Evolutionary conservation across 768 basidiomycete genomes (phyloP).

Genomic region (Hypholoma fasciculare): DNA sequence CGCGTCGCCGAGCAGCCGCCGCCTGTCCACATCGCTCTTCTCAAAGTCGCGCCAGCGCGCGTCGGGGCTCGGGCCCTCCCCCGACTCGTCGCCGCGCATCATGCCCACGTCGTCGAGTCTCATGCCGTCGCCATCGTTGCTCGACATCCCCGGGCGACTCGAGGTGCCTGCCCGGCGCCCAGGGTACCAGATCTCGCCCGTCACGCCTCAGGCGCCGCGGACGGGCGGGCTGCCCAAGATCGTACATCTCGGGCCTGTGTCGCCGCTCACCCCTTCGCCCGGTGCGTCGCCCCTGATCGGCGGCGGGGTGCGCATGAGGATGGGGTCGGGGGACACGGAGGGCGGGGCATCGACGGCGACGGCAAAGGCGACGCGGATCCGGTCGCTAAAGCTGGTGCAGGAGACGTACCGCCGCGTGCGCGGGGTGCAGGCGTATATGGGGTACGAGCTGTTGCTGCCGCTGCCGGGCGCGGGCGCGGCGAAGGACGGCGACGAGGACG

Average conservation of each 20-base stretch:
- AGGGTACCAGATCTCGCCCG: slow-evolving; percentile 33
- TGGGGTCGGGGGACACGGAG: slow-evolving; percentile 7
- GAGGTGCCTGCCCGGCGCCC: slow-evolving; percentile 19
- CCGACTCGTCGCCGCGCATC: slow-evolving; percentile 44
- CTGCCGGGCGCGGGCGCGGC: slow-evolving; percentile 23
- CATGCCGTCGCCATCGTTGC: slow-evolving; percentile 29
- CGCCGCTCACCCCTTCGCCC: slow-evolving; percentile 34
- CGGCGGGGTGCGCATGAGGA: slow-evolving; percentile 8
- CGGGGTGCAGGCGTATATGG: slow-evolving; percentile 61
- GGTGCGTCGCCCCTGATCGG: slow-evolving; percentile 28
- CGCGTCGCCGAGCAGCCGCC: slow-evolving; percentile 33
- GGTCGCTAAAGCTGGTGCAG: slow-evolving; percentile 49
- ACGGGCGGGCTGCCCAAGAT: slow-evolving; percentile 45
- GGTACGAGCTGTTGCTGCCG: slow-evolving; percentile 60
- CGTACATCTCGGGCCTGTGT: slow-evolving; percentile 60
- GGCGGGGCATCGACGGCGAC: slow-evolving; percentile 18
- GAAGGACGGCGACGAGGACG: slow-evolving; percentile 35
- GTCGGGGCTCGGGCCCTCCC: slow-evolving; percentile 41
- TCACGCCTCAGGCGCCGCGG: slow-evolving; percentile 19
- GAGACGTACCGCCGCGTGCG: slow-evolving; percentile 64
- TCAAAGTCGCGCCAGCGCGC: slow-evolving; percentile 53
- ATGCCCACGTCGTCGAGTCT: slow-evolving; percentile 31
- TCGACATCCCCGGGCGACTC: slow-evolving; percentile 19
- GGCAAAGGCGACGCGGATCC: slow-evolving; percentile 44
- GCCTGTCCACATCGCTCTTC: slow-evolving; percentile 53